Conservation (phyloP, 2,329 filamentous ascomycete genomes). For the Dendrostoma leiphaemia region DNA sequence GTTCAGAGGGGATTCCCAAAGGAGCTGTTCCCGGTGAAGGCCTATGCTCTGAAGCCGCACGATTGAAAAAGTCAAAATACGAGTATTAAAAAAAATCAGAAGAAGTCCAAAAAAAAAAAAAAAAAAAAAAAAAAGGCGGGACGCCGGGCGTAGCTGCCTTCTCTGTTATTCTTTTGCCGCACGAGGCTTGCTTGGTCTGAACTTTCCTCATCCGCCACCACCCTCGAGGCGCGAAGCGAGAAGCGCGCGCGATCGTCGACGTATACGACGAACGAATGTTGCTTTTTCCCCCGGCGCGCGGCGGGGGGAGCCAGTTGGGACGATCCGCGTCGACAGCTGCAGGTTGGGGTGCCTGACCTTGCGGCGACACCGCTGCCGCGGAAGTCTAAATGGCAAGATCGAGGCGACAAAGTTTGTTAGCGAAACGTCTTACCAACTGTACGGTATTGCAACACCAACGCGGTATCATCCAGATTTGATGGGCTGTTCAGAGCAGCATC, state of each 20-base stretch:
- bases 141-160: too few species aligned
- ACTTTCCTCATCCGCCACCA: too few species aligned
- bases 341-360: neutral
- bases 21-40: constrained; percentile 69
- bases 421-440: neutral
- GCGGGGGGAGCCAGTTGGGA: neutral
- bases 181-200: too few species aligned
- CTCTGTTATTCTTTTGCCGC: too few species aligned
- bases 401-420: neutral
- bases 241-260: too few species aligned
- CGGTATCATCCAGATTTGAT: neutral
- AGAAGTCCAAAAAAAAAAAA: too few species aligned
- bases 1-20: constrained; percentile 70
- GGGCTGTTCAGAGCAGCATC: neutral
- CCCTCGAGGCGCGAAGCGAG: too few species aligned
- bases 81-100: too few species aligned
- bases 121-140: too few species aligned
- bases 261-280: too few species aligned
- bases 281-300: neutral
- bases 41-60: constrained; percentile 69
- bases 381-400: neutral
- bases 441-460: neutral
- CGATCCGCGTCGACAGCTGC: neutral
- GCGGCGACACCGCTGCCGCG: neutral
- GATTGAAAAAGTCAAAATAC: neutral